Conservation (phyloP, 164 flowering plant species). For the Umbellularia californica region DNA sequence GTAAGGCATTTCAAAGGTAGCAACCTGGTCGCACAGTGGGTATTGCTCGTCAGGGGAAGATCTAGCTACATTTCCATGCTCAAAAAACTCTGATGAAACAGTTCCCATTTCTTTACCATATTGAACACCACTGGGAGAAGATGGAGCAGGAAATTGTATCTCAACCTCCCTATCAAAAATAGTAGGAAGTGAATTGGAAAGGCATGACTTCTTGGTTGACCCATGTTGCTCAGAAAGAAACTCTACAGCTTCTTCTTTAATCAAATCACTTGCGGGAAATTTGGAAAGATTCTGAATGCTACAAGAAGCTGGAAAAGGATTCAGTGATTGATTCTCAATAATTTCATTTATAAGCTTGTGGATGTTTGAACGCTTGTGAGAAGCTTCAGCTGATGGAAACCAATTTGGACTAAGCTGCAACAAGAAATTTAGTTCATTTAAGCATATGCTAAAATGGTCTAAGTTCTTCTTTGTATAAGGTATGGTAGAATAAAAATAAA, state of each 20-base stretch:
- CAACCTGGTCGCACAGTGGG: slow-evolving; percentile 28
- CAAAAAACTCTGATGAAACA: slow-evolving; percentile 45
- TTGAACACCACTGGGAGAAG: slow-evolving; percentile 31
- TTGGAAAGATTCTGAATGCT: slow-evolving; percentile 23
- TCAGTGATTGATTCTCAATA: slow-evolving; percentile 29
- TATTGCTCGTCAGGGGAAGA: slow-evolving; percentile 33
- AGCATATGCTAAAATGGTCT: background rate
- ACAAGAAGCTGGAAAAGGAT: slow-evolving; percentile 19
- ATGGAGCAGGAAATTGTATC: slow-evolving; percentile 33
- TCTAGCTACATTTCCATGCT: slow-evolving; percentile 32
- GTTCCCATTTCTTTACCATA: slow-evolving; percentile 35
- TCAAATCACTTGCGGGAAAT: slow-evolving; percentile 18
- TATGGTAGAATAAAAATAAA: background rate
- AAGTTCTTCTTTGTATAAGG: too few relatives aligned
- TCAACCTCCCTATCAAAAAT: slow-evolving; percentile 28
- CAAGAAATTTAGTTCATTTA: background rate
- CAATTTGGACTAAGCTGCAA: slow-evolving; percentile 72
- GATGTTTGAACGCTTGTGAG: slow-evolving; percentile 66
- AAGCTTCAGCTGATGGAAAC: slow-evolving; percentile 84
- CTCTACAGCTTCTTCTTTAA: slow-evolving; percentile 30
- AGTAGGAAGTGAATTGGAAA: slow-evolving; percentile 15
- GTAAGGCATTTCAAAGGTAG: slow-evolving; percentile 29
- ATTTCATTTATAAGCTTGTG: slow-evolving; percentile 60
- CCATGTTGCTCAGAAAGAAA: slow-evolving; percentile 24
- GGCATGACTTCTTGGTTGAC: slow-evolving; percentile 10